These are phyloP conservation scores for Botryotinia narcissicola DNA, from an alignment of 2,329 filamentous ascomycete species.

Conservation along the genomic window DNA sequence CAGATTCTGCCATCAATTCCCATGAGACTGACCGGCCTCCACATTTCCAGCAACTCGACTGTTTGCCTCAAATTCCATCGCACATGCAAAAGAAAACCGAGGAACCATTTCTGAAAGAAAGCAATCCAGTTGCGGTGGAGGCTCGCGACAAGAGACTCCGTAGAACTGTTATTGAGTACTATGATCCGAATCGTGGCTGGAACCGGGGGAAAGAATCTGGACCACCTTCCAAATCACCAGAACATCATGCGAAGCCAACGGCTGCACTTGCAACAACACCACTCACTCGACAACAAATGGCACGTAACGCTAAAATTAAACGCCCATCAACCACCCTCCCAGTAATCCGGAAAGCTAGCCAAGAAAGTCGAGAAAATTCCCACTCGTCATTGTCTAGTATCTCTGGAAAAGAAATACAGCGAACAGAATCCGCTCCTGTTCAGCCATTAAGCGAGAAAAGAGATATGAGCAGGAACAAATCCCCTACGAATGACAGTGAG, in stretches of 20 bases:
- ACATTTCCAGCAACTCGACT: background rate
- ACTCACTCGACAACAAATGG: constrained; percentile 28
- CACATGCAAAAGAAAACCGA: background rate
- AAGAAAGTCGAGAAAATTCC: background rate
- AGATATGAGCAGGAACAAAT: background rate
- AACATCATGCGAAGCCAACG: background rate
- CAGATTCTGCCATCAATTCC: background rate
- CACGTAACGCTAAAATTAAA: constrained; percentile 31
- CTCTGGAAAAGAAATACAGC: background rate
- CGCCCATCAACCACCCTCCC: constrained; percentile 31
- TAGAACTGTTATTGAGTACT: constrained; percentile 23
- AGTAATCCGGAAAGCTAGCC: constrained; percentile 11
- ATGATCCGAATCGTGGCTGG: constrained; percentile 25
- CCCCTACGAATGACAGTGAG: background rate
- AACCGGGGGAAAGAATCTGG: constrained; percentile 19
- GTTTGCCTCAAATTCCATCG: background rate
- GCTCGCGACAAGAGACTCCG: background rate
- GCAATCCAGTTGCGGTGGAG: too few species aligned
- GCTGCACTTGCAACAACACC: constrained; percentile 15
- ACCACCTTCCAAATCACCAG: background rate
- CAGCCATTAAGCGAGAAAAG: background rate
- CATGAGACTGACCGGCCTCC: background rate
- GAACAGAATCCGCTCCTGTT: constrained; percentile 11
- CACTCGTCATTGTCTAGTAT: background rate
- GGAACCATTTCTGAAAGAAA: background rate